phyloP scores from a whole-genome alignment of 441 rosid species.

The Raphanus hybrid region DNA sequence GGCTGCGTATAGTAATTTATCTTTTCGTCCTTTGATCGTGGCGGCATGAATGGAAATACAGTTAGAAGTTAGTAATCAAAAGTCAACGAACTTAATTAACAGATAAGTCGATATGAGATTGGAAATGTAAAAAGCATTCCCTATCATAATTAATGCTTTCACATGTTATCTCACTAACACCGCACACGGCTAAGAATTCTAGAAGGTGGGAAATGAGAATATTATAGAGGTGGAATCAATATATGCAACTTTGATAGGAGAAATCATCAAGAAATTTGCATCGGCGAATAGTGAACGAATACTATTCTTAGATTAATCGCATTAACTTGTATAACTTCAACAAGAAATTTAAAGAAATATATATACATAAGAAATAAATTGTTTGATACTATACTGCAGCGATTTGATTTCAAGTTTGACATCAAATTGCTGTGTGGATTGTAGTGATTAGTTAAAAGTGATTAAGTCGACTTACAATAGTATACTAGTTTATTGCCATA shows the following conservation, averaged over 20 bases:
- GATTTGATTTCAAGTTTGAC: too few relatives aligned
- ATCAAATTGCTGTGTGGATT: not conserved
- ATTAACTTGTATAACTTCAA: not conserved
- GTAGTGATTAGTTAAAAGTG: not conserved
- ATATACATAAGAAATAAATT: not conserved
- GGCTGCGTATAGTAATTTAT: not conserved
- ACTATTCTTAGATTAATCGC: not conserved
- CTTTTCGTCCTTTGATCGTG: slow-evolving; percentile 38
- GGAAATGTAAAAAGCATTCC: slow-evolving; percentile 32
- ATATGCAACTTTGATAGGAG: too few relatives aligned
- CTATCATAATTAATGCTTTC: slow-evolving; percentile 36
- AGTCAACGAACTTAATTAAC: slow-evolving; percentile 36
- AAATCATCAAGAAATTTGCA: too few relatives aligned
- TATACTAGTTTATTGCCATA: not conserved
- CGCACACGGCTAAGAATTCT: slow-evolving; percentile 1
- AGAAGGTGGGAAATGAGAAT: not conserved
- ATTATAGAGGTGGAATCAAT: not conserved
- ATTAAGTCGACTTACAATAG: not conserved
- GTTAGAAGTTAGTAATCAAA: slow-evolving; percentile 42
- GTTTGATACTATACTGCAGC: not conserved
- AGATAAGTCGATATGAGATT: slow-evolving; percentile 29
- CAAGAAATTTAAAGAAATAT: not conserved
- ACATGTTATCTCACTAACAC: slow-evolving; percentile 27
- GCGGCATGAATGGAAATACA: slow-evolving; percentile 39
- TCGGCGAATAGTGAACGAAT: too few relatives aligned